phyloP scores from a whole-genome alignment of 345 rosid genomes.

The Salix arbutifolia region DNA sequence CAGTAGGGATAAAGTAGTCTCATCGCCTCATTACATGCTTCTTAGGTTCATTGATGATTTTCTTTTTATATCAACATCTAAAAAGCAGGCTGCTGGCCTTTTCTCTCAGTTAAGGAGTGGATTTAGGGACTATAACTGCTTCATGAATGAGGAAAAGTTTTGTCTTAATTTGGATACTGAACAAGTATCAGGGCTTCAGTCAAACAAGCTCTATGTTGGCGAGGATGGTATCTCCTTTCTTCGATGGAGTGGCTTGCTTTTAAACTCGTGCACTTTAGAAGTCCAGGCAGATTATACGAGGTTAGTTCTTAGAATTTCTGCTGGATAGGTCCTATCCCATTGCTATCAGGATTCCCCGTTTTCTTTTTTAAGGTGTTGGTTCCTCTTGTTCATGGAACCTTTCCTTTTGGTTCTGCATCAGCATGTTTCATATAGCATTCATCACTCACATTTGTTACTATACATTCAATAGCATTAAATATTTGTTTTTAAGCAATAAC shows the following conservation, averaged over 20 bases:
- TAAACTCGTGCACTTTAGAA: conserved; percentile 62
- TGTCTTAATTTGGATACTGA: conserved; percentile 56
- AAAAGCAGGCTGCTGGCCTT: conserved; percentile 53
- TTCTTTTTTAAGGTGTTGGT: neutral
- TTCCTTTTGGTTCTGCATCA: neutral
- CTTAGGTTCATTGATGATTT: conserved; percentile 77
- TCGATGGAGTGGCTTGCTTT: conserved; percentile 80
- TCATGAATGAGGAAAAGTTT: conserved; percentile 68
- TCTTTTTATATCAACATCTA: conserved; percentile 74
- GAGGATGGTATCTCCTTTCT: conserved; percentile 52
- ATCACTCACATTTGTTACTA: neutral
- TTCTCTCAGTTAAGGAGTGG: conserved; percentile 48
- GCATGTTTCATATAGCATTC: neutral
- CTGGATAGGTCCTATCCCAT: neutral
- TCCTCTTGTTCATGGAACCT: neutral
- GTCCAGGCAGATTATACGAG: conserved; percentile 78
- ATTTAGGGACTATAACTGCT: conserved; percentile 68
- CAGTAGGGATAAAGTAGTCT: conserved; percentile 17
- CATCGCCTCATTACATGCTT: conserved; percentile 39
- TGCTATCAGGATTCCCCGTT: neutral
- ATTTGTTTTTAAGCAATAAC: neutral
- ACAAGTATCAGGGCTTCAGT: conserved; percentile 23
- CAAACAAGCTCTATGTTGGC: conserved; percentile 45
- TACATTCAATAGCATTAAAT: neutral
- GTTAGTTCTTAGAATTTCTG: conserved; percentile 26